Evolutionary conservation across 805 yeast species (phyloP), one percentile per base, ranked within the genome.

Genomic region (Candida ipomoeae): DNA sequence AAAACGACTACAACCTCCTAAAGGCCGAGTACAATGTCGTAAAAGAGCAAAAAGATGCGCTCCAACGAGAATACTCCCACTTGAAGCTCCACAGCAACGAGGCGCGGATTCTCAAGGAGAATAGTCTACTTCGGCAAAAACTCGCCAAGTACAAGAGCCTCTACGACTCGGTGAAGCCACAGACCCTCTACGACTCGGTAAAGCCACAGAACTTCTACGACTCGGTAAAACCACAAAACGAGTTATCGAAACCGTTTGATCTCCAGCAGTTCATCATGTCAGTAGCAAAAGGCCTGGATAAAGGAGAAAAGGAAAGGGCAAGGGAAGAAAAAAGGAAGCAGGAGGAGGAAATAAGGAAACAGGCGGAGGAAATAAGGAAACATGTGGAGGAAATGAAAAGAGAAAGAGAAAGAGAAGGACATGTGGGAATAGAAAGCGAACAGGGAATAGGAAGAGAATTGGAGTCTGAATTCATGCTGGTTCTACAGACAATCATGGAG

Each of bases 81-180:
- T 32, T 48, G 18, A 44, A 40, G 45, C 39, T 44, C 7, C 26
- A 40, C n/a, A 43, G 47, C 38, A 46, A 52, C 33, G 45, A 61
- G 26, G 53, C 62, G 6, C 61, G 57, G 17, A 49, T 65, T 44
- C 49, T 44, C 34, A 52, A 58, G 35, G 74, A 70, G 46, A 69
- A 66, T 43, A 63, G 55, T 18, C 57, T 70, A 26, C 57, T 71
- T 29, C 58, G 74, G 18, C 61, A 60, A 26, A 71, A 71, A 50
- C 61, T 71, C 44, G 57, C 59, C 41, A 71, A 71, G 58, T 71
- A 71, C 45, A 69, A 68, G 54, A 54, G 50, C 7, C 58, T 68
- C n/a, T 68, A 68, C 47, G 68, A 65, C 7, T 56, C 40, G 2
- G 20, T 35, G 5, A 35, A 6, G 26, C 14, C 6, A 8, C 10